Conservation (phyloP, 495 filamentous ascomycete genomes). For the Hypoxylon fuscum region DNA sequence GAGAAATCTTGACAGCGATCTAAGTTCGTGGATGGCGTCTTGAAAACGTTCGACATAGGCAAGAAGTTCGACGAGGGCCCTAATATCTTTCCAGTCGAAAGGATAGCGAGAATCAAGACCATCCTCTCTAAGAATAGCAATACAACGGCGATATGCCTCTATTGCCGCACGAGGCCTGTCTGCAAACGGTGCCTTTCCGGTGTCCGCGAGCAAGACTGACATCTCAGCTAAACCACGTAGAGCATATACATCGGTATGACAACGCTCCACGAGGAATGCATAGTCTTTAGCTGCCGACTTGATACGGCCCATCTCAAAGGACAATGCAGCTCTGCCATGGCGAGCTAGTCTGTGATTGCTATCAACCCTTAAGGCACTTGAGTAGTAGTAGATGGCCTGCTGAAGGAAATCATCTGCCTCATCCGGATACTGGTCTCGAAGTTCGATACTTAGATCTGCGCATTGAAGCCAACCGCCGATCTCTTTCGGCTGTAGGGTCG, state of each 20-base stretch:
- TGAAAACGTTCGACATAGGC: conserved; percentile 66
- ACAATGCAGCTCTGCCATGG: conserved; percentile 66
- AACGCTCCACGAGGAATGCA: conserved; percentile 33
- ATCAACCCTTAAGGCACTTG: conserved; percentile 71
- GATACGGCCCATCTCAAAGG: conserved; percentile 61
- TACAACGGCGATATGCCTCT: conserved; percentile 67
- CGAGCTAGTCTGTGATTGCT: conserved; percentile 65
- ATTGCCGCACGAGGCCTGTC: conserved; percentile 59
- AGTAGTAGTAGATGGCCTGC: conserved; percentile 73
- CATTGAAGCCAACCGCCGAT: conserved; percentile 72
- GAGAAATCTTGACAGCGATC: conserved; percentile 79
- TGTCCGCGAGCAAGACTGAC: conserved; percentile 37
- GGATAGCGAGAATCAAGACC: conserved; percentile 56
- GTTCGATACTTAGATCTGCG: conserved; percentile 67
- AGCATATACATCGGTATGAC: conserved; percentile 38
- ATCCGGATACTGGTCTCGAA: conserved; percentile 63
- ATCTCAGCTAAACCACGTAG: conserved; percentile 40
- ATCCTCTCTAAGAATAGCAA: conserved; percentile 58
- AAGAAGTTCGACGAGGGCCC: conserved; percentile 85
- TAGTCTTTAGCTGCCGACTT: conserved; percentile 40
- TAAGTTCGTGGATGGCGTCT: conserved; percentile 73
- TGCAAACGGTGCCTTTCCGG: conserved; percentile 22
- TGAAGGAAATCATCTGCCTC: conserved; percentile 57
- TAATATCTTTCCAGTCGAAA: conserved; percentile 84
- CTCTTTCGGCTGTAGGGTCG: conserved; percentile 75